Evolutionary conservation across 2,329 filamentous ascomycete species (phyloP).

Genomic region (Aspergillus brunneoviolaceus): DNA sequence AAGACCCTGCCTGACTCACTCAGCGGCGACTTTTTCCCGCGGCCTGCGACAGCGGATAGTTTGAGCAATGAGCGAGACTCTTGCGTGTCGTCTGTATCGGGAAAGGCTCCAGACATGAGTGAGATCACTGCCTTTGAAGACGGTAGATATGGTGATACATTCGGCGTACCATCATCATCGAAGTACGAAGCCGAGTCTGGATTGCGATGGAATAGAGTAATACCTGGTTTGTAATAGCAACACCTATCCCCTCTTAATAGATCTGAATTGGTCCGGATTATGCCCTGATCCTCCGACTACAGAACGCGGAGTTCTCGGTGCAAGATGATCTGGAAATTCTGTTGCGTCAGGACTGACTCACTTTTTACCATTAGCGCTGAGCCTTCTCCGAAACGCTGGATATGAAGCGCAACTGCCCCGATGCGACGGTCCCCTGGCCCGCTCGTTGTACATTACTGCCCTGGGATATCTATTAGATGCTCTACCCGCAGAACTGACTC

Average conservation of each 20-base stretch:
- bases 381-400: slow-evolving; percentile 36
- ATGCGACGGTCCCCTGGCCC: slow-evolving; percentile 32
- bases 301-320: neutral
- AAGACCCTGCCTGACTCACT: neutral
- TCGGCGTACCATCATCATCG: slow-evolving; percentile 9
- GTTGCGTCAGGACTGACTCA: slow-evolving; percentile 3
- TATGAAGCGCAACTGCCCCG: slow-evolving; percentile 35
- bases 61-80: slow-evolving; percentile 8
- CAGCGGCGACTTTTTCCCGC: slow-evolving; percentile 3
- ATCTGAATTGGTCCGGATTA: too few species aligned
- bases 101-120: slow-evolving; percentile 24
- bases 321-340: too few species aligned
- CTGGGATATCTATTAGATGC: slow-evolving; percentile 41
- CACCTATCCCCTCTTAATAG: neutral
- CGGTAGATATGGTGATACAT: slow-evolving; percentile 12
- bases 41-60: slow-evolving; percentile 17
- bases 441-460: slow-evolving; percentile 38
- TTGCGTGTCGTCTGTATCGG: slow-evolving; percentile 10
- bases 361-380: slow-evolving; percentile 28
- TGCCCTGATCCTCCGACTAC: neutral
- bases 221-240: slow-evolving; percentile 28
- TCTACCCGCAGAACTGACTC: slow-evolving; percentile 31
- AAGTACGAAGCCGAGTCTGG: slow-evolving; percentile 35
- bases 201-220: slow-evolving; percentile 36
- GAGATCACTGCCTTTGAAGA: slow-evolving; percentile 21